Conservation (phyloP, 352 stramenopile genomes). For the Pythium apleroticum region DNA sequence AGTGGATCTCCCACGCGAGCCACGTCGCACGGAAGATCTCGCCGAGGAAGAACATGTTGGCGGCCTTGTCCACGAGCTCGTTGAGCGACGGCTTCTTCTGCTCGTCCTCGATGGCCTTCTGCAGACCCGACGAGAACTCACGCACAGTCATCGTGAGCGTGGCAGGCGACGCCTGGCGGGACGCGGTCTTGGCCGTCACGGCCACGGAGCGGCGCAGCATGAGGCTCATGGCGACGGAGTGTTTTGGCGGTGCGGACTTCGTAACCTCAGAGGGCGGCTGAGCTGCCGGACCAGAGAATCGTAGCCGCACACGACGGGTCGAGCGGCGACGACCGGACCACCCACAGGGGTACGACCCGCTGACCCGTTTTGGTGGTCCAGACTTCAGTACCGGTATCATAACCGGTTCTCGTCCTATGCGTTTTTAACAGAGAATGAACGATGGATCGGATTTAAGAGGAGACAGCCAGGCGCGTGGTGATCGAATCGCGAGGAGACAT, state of each 20-base stretch:
- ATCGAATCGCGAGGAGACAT: slow-evolving; percentile 24
- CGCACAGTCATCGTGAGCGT: slow-evolving; percentile 27
- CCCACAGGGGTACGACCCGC: slow-evolving; percentile 14
- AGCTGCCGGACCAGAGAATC: slow-evolving; percentile 24
- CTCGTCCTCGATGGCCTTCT: slow-evolving; percentile 27
- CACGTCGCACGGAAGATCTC: slow-evolving; percentile 80
- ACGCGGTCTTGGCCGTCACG: slow-evolving; percentile 26
- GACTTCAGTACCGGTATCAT: neutral
- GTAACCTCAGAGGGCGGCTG: slow-evolving; percentile 16
- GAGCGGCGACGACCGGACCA: slow-evolving; percentile 12
- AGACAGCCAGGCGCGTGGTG: neutral
- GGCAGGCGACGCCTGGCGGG: slow-evolving; percentile 20
- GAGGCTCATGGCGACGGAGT: slow-evolving; percentile 13
- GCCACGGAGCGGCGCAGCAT: slow-evolving; percentile 64
- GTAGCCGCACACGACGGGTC: slow-evolving; percentile 7
- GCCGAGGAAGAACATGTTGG: slow-evolving; percentile 82
- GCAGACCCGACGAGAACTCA: slow-evolving; percentile 21
- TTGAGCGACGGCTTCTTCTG: slow-evolving; percentile 62
- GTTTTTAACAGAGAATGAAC: slow-evolving; percentile 7
- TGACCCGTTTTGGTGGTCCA: slow-evolving; percentile 20
- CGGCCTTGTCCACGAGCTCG: slow-evolving; percentile 79
- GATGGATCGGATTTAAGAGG: slow-evolving; percentile 14
- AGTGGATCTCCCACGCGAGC: slow-evolving; percentile 79
- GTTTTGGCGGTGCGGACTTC: slow-evolving; percentile 2
- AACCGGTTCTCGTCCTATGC: slow-evolving; percentile 4